Base-by-base conservation (phyloP, 106 monocot species). In the Acorus gramineus region DNA sequence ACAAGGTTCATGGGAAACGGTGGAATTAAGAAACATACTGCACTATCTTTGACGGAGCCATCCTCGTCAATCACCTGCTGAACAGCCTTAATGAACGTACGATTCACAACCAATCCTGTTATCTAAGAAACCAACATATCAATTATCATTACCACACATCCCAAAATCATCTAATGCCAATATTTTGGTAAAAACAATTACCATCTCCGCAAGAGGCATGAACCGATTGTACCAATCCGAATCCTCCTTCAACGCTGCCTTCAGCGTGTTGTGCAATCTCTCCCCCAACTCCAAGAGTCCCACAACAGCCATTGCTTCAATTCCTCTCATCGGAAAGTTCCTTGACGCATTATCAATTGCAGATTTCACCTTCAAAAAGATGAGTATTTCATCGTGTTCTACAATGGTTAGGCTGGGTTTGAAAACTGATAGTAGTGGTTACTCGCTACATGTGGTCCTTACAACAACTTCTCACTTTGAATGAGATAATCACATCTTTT, bases 21-120 rank as follows among this genome's bases (percentile, higher is more conserved):
- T 10, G 60, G 44, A 10, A 12, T 56, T 5, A 57, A 71, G 60
- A 61, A 57, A 73, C 82, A 63, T 13, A 93, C 92, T 50, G 92
- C 87, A 75, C 61, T 82, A 49, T 93, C 87, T 77, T 85, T 93
- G 7, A 93, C 78, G 58, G 73, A 78, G 42, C 87, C 87, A 78
- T 85, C 87, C 69, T 87, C 87, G 62, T 85, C 82, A 60, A 93
- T 82, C 74, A 87, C 75, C 72, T 82, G 77, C 49, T 82, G 67
- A 49, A 85, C 73, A 3, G 65, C 64, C 58, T 80, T 85, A 55
- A 85, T 78, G 63, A 93, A 71, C 70, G 72, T 49, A 51, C 57
- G 77, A 64, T 65, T 80, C 42, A 93, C 55, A 11, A 67, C 63
- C 66, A 65, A 60, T 67, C 82, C 76, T 74, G 82, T 43, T 66